Conservation (phyloP, 2,329 filamentous ascomycete genomes). For the Fusarium sp. region DNA sequence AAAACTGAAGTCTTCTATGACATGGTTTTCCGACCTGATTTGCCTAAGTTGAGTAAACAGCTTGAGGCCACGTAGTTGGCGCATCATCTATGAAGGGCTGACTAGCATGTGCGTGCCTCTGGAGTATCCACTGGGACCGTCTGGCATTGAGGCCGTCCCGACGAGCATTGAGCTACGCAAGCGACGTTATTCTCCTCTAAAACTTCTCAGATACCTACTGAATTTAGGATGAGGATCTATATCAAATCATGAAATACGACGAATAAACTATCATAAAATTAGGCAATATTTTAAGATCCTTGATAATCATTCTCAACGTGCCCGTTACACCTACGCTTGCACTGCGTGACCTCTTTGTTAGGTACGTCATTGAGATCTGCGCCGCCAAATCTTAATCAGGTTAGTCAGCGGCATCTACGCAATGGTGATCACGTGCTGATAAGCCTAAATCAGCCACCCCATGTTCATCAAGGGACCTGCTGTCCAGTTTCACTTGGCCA, state of each 20-base stretch:
- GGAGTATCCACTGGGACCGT: neutral
- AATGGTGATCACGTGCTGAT: slow-evolving; percentile 39
- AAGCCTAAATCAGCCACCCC: slow-evolving; percentile 19
- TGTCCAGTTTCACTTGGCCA: slow-evolving; percentile 38
- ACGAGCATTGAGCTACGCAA: neutral
- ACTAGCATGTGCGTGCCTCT: neutral
- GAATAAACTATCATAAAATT: neutral
- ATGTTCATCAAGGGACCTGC: slow-evolving; percentile 20
- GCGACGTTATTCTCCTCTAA: neutral
- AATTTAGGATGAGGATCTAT: neutral
- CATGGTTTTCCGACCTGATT: neutral
- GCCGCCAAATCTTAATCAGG: neutral
- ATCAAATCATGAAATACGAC: neutral
- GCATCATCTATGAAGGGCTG: neutral
- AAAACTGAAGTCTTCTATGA: neutral
- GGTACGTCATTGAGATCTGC: neutral
- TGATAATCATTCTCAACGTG: neutral
- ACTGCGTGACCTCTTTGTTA: neutral
- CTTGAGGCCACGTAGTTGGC: neutral
- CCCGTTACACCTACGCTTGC: neutral
- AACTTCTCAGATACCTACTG: neutral
- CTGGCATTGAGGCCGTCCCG: neutral
- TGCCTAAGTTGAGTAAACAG: neutral
- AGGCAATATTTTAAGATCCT: neutral
- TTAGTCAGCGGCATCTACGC: neutral